Percentiles rank a stretch among this genome's conserved stretches.
These are phyloP conservation scores for Lachancea meyersii DNA, from an alignment of 805 yeast genomes.

Conservation along the genomic window DNA sequence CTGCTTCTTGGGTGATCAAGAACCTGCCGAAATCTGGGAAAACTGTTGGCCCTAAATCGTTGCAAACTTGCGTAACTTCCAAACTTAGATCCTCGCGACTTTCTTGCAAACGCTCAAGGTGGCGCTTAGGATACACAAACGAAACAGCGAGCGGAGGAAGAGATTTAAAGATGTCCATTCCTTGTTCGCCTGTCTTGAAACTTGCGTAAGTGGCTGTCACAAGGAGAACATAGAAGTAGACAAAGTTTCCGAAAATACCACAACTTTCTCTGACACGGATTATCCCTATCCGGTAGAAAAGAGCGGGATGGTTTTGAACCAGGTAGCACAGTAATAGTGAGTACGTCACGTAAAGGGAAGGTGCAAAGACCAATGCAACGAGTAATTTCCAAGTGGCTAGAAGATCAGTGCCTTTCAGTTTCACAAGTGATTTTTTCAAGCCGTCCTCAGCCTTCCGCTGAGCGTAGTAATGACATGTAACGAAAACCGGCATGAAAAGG, in stretches of 20 bases:
- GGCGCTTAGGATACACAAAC: slow-evolving; percentile 36
- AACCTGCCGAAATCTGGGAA: slow-evolving; percentile 74
- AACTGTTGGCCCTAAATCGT: slow-evolving; percentile 76
- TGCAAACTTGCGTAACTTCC: slow-evolving; percentile 74
- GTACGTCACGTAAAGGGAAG: slow-evolving; percentile 71
- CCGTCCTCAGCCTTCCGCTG: slow-evolving; percentile 69
- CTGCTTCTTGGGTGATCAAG: slow-evolving; percentile 7
- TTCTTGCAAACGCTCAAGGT: slow-evolving; percentile 47
- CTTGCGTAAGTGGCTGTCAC: slow-evolving; percentile 84
- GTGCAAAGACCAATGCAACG: slow-evolving; percentile 79
- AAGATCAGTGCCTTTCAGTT: slow-evolving; percentile 84
- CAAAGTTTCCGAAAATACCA: slow-evolving; percentile 29
- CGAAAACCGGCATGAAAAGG: slow-evolving; percentile 79
- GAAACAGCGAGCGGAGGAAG: slow-evolving; percentile 60
- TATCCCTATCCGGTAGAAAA: slow-evolving; percentile 32
- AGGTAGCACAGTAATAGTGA: slow-evolving; percentile 42
- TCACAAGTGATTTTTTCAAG: slow-evolving; percentile 83
- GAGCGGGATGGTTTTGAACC: slow-evolving; percentile 25
- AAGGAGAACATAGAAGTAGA: slow-evolving; percentile 47
- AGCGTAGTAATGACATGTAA: slow-evolving; percentile 65
- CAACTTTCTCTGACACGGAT: slow-evolving; percentile 23
- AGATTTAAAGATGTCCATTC: slow-evolving; percentile 78
- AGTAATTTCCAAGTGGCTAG: slow-evolving; percentile 94
- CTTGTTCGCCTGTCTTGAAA: slow-evolving; percentile 81
- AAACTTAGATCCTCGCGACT: slow-evolving; percentile 55